These are phyloP conservation scores for Nymphaea thermarum DNA, from an alignment of 164 flowering plant genomes.

Conservation along the genomic window DNA sequence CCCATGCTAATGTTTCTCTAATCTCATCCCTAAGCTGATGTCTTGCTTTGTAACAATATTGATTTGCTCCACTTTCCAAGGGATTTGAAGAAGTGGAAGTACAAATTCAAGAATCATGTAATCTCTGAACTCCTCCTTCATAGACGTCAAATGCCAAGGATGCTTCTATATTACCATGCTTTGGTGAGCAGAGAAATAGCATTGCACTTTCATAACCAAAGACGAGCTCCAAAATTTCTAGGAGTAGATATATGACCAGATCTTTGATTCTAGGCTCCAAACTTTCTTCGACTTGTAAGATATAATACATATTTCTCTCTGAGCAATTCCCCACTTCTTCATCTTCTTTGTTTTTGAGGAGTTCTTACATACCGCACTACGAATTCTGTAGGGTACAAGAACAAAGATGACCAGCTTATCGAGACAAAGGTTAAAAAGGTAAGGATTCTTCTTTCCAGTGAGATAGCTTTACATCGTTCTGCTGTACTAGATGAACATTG, in stretches of 20 bases:
- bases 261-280: constrained; percentile 60
- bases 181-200: constrained; percentile 35
- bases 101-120: constrained; percentile 1
- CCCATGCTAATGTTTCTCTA: no score
- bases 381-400: constrained; percentile 59
- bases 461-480: not conserved
- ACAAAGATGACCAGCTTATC: constrained; percentile 69
- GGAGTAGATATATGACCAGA: constrained; percentile 54
- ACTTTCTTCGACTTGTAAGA: constrained; percentile 62
- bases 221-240: constrained; percentile 40
- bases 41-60: constrained; percentile 1
- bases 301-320: not conserved
- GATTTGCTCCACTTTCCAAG: not conserved
- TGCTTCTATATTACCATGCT: constrained; percentile 20
- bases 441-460: not conserved
- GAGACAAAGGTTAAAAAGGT: constrained; percentile 79
- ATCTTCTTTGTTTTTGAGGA: no score
- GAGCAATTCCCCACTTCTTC: not conserved
- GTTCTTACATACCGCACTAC: not conserved
- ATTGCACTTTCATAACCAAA: constrained; percentile 20
- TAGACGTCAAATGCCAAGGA: not conserved
- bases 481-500: no score
- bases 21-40: no score
- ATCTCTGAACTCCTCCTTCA: not conserved
- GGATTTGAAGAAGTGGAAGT: not conserved